Percentiles rank a stretch among this genome's conserved stretches.
Evolutionary conservation across 805 yeast species (phyloP).

Genomic region (Myxozyma vanderwaltii): DNA sequence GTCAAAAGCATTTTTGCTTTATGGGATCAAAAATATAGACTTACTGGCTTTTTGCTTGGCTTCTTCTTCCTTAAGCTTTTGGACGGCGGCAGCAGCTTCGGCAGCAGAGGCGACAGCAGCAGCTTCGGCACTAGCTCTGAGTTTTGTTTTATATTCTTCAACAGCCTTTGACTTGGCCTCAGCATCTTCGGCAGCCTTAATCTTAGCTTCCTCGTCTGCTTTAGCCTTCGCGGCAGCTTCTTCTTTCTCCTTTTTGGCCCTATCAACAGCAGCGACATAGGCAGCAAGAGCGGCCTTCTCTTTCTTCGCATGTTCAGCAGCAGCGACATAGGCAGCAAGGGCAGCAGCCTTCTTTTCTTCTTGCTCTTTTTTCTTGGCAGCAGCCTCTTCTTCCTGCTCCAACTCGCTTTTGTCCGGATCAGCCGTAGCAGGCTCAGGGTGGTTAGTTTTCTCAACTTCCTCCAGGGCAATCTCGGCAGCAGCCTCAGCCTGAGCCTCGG

Average conservation of each 20-base stretch:
- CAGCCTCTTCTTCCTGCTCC: constrained; percentile 11
- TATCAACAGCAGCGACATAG: constrained; percentile 17
- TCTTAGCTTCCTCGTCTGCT: not conserved
- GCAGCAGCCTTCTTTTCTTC: constrained; percentile 19
- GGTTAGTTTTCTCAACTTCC: constrained; percentile 5
- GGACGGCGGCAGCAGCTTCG: not conserved
- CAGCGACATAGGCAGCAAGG: constrained; percentile 15
- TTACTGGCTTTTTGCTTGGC: not conserved
- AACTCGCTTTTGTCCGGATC: constrained; percentile 7
- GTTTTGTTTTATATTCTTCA: not conserved
- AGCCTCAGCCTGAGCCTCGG: constrained; percentile 17
- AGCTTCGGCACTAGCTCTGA: not conserved
- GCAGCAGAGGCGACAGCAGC: not conserved
- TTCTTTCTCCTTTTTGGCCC: constrained; percentile 8
- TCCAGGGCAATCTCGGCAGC: constrained; percentile 8
- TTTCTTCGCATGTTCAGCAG: constrained; percentile 18
- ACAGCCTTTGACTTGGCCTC: not conserved
- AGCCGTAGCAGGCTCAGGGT: constrained; percentile 2
- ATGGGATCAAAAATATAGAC: not conserved
- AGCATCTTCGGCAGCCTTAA: constrained; percentile 4
- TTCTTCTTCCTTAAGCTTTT: not conserved
- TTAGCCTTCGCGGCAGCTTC: constrained; percentile 1
- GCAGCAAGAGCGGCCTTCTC: constrained; percentile 14
- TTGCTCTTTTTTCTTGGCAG: constrained; percentile 6
- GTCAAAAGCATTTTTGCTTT: not conserved